Conservation (phyloP, 2,329 filamentous ascomycete genomes). For the Alternaria triticina region DNA sequence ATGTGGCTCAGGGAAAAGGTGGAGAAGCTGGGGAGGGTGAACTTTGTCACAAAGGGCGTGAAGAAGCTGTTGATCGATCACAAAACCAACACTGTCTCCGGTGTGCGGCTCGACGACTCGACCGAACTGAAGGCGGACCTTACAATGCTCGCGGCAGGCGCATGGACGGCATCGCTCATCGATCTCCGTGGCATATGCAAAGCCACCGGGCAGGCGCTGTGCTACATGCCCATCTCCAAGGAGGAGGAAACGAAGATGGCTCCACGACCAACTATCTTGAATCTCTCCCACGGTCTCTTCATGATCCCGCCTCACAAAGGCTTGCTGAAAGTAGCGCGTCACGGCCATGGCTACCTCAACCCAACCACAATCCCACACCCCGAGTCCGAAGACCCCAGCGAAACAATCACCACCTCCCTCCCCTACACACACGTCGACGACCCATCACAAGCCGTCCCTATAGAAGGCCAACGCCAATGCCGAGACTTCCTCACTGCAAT, state of each 20-base stretch:
- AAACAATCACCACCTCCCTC: slow-evolving; percentile 55
- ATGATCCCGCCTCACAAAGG: slow-evolving; percentile 68
- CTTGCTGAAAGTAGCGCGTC: slow-evolving; percentile 57
- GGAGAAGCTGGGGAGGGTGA: slow-evolving; percentile 60
- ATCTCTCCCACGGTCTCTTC: slow-evolving; percentile 74
- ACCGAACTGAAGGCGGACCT: slow-evolving; percentile 68
- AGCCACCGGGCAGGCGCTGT: slow-evolving; percentile 82
- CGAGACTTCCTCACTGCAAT: slow-evolving; percentile 40
- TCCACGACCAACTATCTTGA: slow-evolving; percentile 74
- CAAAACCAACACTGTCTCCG: slow-evolving; percentile 54
- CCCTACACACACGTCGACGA: slow-evolving; percentile 62
- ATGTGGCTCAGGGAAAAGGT: slow-evolving; percentile 65
- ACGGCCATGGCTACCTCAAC: slow-evolving; percentile 59
- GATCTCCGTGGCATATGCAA: slow-evolving; percentile 77
- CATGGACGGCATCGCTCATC: slow-evolving; percentile 81
- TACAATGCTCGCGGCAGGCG: slow-evolving; percentile 81
- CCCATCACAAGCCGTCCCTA: slow-evolving; percentile 38
- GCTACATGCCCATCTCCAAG: slow-evolving; percentile 75
- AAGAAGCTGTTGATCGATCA: slow-evolving; percentile 50
- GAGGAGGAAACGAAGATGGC: slow-evolving; percentile 71
- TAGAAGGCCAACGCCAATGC: slow-evolving; percentile 40
- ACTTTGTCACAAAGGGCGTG: slow-evolving; percentile 59
- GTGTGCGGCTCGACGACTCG: slow-evolving; percentile 63
- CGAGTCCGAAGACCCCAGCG: slow-evolving; percentile 44
- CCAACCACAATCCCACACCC: slow-evolving; percentile 55